These are phyloP conservation scores for Fusarium mangiferae DNA, from an alignment of 2,329 filamentous ascomycete genomes.

Conservation along the genomic window DNA sequence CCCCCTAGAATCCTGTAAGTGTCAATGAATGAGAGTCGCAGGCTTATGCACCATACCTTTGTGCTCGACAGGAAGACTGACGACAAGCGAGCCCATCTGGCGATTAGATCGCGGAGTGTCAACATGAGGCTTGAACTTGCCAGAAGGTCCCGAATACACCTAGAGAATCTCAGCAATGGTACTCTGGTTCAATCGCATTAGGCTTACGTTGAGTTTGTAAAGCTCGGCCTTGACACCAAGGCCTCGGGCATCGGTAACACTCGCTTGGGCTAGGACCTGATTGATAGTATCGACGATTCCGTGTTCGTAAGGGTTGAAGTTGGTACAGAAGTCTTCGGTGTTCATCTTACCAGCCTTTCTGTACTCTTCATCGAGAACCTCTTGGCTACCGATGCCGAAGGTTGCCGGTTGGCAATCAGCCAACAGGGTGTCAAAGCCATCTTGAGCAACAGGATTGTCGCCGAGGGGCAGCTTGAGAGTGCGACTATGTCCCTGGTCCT, in stretches of 20 bases:
- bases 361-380: conserved; percentile 63
- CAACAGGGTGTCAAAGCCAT: background rate
- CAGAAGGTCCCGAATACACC: conserved; percentile 63
- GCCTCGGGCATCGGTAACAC: background rate
- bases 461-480: background rate
- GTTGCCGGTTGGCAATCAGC: conserved; percentile 52
- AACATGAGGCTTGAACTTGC: conserved; percentile 61
- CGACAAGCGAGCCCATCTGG: conserved; percentile 65
- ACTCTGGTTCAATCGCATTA: fast-evolving
- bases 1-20: conserved; percentile 47
- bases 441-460: background rate
- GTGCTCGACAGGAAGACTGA: conserved; percentile 56
- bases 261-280: conserved; percentile 55
- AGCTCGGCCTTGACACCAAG: conserved; percentile 61
- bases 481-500: fast-evolving
- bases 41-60: conserved; percentile 6
- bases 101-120: conserved; percentile 60
- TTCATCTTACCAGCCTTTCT: conserved; percentile 65
- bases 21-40: background rate
- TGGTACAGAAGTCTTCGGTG: conserved; percentile 55
- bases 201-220: conserved; percentile 65
- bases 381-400: conserved; percentile 57
- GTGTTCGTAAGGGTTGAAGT: conserved; percentile 61
- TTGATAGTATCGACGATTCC: conserved; percentile 63
- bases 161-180: conserved; percentile 24